These are phyloP conservation scores for Sphagnum magellanicum DNA, from an alignment of 228 moss, liverwort and hornwort genomes.

Conservation along the genomic window DNA sequence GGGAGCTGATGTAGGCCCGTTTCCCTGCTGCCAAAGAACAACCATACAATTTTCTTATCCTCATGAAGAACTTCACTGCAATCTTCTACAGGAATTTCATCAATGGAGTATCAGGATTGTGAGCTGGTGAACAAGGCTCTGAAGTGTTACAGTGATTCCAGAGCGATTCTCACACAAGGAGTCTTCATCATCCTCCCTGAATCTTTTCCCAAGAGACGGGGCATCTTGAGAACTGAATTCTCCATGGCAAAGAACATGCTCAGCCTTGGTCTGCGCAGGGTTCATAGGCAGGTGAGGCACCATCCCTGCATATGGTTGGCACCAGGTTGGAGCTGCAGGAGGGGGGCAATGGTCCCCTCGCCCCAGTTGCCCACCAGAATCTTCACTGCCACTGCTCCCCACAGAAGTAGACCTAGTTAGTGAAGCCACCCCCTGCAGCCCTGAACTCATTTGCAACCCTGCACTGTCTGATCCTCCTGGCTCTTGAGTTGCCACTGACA, in stretches of 20 bases:
- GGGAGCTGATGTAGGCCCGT: constrained; percentile 39
- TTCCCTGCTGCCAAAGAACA: constrained; percentile 55
- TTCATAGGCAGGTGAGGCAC: constrained; percentile 69
- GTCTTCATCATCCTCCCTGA: constrained; percentile 78
- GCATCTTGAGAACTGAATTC: constrained; percentile 61
- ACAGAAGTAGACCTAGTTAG: constrained; percentile 78
- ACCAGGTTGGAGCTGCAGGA: constrained; percentile 63
- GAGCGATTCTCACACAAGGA: constrained; percentile 47
- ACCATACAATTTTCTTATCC: constrained; percentile 3
- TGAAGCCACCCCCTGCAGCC: constrained; percentile 31
- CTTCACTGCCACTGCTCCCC: constrained; percentile 92
- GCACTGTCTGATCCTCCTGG: constrained; percentile 9
- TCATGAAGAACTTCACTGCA: background rate
- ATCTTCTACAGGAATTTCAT: background rate
- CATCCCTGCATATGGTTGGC: constrained; percentile 61
- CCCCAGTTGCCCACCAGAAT: constrained; percentile 61
- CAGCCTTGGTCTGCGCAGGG: constrained; percentile 71
- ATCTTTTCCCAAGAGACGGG: constrained; percentile 82
- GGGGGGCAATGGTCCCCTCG: constrained; percentile 54
- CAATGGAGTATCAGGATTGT: background rate
- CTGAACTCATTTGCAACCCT: constrained; percentile 24
- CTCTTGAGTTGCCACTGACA: constrained; percentile 17
- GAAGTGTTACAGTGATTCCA: constrained; percentile 44
- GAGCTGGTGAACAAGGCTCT: background rate
- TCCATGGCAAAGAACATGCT: constrained; percentile 62